Evolutionary conservation across 176 grass and related monocot genomes (phyloP), one percentile per base, ranked within the genome.

Genomic region (Ensete ventricosum): DNA sequence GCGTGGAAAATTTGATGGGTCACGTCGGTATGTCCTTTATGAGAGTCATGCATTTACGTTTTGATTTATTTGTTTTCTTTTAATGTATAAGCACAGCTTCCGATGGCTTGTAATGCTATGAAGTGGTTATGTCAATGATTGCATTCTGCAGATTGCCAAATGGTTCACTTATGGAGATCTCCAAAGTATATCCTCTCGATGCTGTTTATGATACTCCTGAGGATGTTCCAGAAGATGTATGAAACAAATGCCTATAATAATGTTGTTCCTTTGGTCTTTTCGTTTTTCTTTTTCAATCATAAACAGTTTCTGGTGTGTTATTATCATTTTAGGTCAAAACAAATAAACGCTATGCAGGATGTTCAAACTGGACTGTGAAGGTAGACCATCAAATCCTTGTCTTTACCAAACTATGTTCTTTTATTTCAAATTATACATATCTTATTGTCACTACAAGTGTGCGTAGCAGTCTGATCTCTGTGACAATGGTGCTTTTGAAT

Each of bases 291-390:
- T 55, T 74, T 73, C 3, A 55, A 23, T 12, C 64, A 52, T n/a
- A 48, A 52, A 67, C 71, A 22, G 51, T 34, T 22, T 1, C 9
- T 69, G 11, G 29, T 48, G 63, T 65, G 53, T 19, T 23, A 54
- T 74, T 13, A 17, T 55, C 49, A 26, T 55, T 83, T 57, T 67
- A 98, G 95, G 81, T 98, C 52, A 98, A 84, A 86, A 22, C 75
- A 60, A 98, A 94, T 69, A 98, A 98, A 74, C 92, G 95, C 73
- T 98, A 98, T 71, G 84, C 90, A 22, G 95, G 95, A 55, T 87
- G 88, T 48, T 93, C 90, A 85, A 93, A 93, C 50, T 98, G 95
- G 90, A 98, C 95, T 22, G 90, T 98, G 62, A 93, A 93, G 87
- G 90, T 93, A 80, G 22, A 19, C 10, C 26, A 16, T 25, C 52